These are phyloP conservation scores for Tuber calosporum DNA, from an alignment of 495 filamentous ascomycete genomes.

Conservation along the genomic window DNA sequence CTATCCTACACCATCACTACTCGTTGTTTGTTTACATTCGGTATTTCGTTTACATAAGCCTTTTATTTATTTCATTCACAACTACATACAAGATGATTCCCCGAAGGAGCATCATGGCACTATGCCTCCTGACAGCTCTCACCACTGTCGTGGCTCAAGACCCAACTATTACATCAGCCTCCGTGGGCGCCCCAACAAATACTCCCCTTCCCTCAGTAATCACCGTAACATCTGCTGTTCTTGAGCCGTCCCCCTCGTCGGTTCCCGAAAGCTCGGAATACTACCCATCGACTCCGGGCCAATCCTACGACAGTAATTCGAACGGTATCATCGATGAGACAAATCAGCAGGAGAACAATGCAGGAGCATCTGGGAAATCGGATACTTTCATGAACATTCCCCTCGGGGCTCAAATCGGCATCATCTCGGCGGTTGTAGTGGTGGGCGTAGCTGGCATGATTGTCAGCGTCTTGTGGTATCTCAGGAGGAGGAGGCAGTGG, in stretches of 20 bases:
- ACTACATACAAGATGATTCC: slow-evolving; percentile 20
- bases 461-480: slow-evolving; percentile 31
- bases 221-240: slow-evolving; percentile 14
- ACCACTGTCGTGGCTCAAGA: slow-evolving; percentile 24
- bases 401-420: slow-evolving; percentile 39
- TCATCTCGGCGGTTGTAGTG: slow-evolving; percentile 38
- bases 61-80: background rate
- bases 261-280: slow-evolving; percentile 20
- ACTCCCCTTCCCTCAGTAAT: background rate
- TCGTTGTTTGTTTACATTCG: background rate
- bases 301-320: slow-evolving; percentile 19
- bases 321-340: slow-evolving; percentile 11
- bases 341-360: slow-evolving; percentile 16
- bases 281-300: slow-evolving; percentile 26
- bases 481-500: slow-evolving; percentile 35
- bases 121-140: slow-evolving; percentile 26
- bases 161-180: slow-evolving; percentile 6
- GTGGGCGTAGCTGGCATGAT: slow-evolving; percentile 31
- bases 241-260: slow-evolving; percentile 3
- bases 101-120: slow-evolving; percentile 22
- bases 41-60: background rate
- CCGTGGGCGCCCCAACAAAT: background rate
- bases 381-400: slow-evolving; percentile 39
- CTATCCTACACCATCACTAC: background rate
- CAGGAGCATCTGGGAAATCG: slow-evolving; percentile 29